phyloP scores from a whole-genome alignment of 345 rosid genomes.

The Corymbia maculata region DNA sequence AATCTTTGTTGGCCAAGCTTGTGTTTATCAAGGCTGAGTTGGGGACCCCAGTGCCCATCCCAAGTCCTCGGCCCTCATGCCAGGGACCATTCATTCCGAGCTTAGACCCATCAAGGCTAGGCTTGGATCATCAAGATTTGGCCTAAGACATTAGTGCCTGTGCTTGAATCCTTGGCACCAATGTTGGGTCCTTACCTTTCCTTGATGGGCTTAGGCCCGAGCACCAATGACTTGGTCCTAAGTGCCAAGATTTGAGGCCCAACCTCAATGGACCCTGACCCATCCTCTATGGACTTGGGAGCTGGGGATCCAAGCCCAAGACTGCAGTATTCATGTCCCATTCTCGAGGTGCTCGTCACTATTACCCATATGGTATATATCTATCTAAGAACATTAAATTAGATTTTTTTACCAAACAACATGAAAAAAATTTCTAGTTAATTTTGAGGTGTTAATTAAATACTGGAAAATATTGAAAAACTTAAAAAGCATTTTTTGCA shows the following conservation, averaged over 20 bases:
- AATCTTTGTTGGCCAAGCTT: background rate
- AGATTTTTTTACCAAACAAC: too few species aligned
- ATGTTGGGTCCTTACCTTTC: too few species aligned
- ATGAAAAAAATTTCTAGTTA: background rate
- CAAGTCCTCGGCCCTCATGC: too few species aligned
- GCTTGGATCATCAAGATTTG: fast-evolving
- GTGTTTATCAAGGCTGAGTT: too few species aligned
- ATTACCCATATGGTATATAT: too few species aligned
- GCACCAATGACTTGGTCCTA: too few species aligned
- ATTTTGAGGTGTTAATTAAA: background rate
- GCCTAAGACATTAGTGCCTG: fast-evolving
- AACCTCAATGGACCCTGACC: too few species aligned
- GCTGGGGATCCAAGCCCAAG: fast-evolving
- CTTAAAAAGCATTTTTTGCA: fast-evolving
- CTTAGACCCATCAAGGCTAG: fast-evolving
- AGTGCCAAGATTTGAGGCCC: background rate
- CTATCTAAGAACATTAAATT: background rate
- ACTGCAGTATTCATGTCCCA: background rate
- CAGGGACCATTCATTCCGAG: too few species aligned
- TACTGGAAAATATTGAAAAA: too few species aligned
- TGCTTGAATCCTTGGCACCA: fast-evolving
- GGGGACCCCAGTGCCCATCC: background rate
- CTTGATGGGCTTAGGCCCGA: too few species aligned
- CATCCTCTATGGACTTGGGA: background rate
- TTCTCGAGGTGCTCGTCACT: background rate